Conservation (phyloP, 495 filamentous ascomycete genomes). For the Hyaloscypha finlandica region DNA sequence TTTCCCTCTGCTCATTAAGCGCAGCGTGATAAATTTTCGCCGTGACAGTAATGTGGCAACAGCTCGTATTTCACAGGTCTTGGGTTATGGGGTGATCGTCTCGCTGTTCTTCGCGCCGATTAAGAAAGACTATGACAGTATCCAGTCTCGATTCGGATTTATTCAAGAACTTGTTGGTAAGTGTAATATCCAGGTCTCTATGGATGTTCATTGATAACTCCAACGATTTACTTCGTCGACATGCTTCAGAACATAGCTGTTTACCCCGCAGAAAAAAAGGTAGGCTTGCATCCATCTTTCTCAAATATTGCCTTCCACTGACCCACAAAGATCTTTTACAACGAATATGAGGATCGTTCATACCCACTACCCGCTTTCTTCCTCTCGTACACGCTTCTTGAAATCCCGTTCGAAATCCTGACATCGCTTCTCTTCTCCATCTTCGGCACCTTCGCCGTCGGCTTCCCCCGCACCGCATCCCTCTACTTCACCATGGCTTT, state of each 20-base stretch:
- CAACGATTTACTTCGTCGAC: constrained; percentile 66
- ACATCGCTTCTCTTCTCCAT: not conserved
- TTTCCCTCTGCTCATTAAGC: constrained; percentile 62
- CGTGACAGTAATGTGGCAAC: constrained; percentile 64
- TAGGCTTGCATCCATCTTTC: not conserved
- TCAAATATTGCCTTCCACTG: not conserved
- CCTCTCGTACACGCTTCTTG: not conserved
- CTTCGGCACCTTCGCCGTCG: not conserved
- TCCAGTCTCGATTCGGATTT: constrained; percentile 70
- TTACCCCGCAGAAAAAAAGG: constrained; percentile 47
- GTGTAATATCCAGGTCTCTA: not conserved
- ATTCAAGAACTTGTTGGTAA: constrained; percentile 55
- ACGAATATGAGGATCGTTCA: not conserved
- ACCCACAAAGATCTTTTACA: not conserved
- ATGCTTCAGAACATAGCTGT: constrained; percentile 76
- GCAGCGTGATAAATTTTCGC: constrained; percentile 65
- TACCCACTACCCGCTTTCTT: not conserved
- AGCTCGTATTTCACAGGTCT: constrained; percentile 65
- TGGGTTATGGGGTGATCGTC: constrained; percentile 64
- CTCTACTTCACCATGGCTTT: not conserved
- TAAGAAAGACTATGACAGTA: constrained; percentile 61
- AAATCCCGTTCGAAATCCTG: not conserved
- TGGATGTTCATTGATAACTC: not conserved
- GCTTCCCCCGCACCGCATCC: not conserved
- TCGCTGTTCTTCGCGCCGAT: constrained; percentile 73